Evolutionary conservation across 495 filamentous ascomycete genomes (phyloP), one percentile per base, ranked within the genome.

Genomic region (Penicillium canariense): DNA sequence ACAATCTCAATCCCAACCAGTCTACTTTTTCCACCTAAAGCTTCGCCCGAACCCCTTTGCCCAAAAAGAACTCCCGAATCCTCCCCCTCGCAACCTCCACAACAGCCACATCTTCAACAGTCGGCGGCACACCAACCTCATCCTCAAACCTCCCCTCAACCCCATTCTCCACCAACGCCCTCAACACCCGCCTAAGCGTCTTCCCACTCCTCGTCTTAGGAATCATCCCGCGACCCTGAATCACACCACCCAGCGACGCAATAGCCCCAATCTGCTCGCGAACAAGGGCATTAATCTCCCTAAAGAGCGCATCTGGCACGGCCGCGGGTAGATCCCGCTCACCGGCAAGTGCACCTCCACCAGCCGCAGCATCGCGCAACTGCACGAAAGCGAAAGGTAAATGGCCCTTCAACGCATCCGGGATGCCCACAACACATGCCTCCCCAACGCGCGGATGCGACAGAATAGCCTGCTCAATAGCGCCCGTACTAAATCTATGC

Each of bases 171-270:
- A 96, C 66, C 55, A 96, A 67, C 71, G 94, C 90, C 42, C 86
- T 77, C 71, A 96, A 62, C 26, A 94, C 89, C 50, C 92, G 76
- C 12, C 93, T 75, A 52, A 96, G 63, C 25, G 88, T 96, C 81
- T 96, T 96, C 4, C 92, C 92, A 23, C 84, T 89, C 20, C 92
- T 71, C 26, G 91, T 97, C 75, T 91, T 92, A 6, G 92, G 91
- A 46, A 96, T 96, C 82, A 96, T 91, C n/a, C 87, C 89, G 35
- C 83, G 82, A 7, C 89, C 88, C 56, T 87, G 84, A 27, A 96
- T 89, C 60, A 96, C 86, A 2, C 91, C 91, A 17, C 89, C 89
- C 0, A 97, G 73, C 2, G 80, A 81, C 0, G 92, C 92, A 53
- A 97, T 96, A 8, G 89, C 83, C 12, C 92, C 92, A 30, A 97